These are phyloP conservation scores for Pterocarpus macrocarpus DNA, from an alignment of 306 rosid genomes.

Conservation along the genomic window DNA sequence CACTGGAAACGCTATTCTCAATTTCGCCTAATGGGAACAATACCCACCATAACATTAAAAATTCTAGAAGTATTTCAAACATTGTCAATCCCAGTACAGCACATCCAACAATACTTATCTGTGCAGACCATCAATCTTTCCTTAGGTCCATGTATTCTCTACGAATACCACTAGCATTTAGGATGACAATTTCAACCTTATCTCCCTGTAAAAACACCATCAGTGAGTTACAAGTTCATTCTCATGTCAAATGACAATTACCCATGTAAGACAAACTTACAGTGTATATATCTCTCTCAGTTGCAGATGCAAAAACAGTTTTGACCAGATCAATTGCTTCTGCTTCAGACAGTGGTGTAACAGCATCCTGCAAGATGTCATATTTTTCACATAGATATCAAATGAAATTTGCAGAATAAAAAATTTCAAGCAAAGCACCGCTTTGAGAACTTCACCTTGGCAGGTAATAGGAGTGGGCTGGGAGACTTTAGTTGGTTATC, in stretches of 20 bases:
- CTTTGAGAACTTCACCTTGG: conserved; percentile 59
- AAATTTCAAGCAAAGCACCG: conserved; percentile 27
- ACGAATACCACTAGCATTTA: conserved; percentile 72
- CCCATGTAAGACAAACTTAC: conserved; percentile 56
- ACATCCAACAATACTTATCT: conserved; percentile 40
- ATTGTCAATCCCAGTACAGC: conserved; percentile 39
- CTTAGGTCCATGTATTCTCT: conserved; percentile 80
- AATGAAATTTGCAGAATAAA: conserved; percentile 18
- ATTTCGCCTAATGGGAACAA: conserved; percentile 22
- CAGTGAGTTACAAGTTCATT: conserved; percentile 12
- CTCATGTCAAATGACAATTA: neutral
- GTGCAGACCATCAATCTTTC: conserved; percentile 63
- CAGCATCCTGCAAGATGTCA: conserved; percentile 74
- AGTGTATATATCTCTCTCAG: conserved; percentile 97
- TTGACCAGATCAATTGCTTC: conserved; percentile 90
- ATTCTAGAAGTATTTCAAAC: conserved; percentile 41
- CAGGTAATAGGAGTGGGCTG: conserved; percentile 90
- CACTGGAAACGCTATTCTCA: conserved; percentile 42
- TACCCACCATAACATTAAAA: neutral
- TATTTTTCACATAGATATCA: conserved; percentile 8
- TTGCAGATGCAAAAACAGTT: conserved; percentile 92
- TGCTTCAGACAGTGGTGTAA: conserved; percentile 86
- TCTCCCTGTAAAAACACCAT: conserved; percentile 74
- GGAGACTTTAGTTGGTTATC: conserved; percentile 96
- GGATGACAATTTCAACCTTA: conserved; percentile 72